Evolutionary conservation across 208 protist species (phyloP).

Genomic region (Leishmania tropica): DNA sequence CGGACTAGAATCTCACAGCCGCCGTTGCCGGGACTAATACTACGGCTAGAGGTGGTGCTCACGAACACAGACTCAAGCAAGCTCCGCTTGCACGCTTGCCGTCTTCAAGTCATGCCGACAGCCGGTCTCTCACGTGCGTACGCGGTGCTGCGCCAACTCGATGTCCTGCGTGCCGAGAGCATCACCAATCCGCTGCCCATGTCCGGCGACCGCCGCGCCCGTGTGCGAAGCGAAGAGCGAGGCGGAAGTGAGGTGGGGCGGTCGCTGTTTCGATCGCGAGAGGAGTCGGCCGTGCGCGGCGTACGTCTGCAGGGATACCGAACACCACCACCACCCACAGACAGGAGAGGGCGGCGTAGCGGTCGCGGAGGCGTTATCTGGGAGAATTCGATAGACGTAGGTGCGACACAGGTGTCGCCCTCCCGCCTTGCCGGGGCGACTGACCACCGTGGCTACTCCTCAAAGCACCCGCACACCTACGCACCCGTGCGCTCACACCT

Average conservation of each 20-base stretch:
- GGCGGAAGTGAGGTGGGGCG: background rate
- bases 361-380: background rate
- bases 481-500: background rate
- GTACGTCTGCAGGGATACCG: background rate
- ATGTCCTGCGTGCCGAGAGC: constrained; percentile 55
- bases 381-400: background rate
- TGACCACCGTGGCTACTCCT: background rate
- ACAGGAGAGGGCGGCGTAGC: background rate
- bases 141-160: constrained; percentile 65
- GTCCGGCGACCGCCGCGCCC: background rate
- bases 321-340: background rate
- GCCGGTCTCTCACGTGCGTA: constrained; percentile 65
- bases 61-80: background rate
- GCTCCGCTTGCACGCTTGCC: background rate
- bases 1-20: background rate
- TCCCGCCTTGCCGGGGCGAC: background rate
- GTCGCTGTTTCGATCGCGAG: background rate
- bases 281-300: background rate
- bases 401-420: background rate
- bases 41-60: background rate
- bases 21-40: background rate
- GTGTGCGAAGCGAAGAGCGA: background rate
- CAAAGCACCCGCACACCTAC: background rate
- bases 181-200: constrained; percentile 39
- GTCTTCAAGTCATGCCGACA: constrained; percentile 19